These are phyloP conservation scores for Xylariaceae sp. DNA, from an alignment of 2,329 filamentous ascomycete genomes.

Conservation along the genomic window DNA sequence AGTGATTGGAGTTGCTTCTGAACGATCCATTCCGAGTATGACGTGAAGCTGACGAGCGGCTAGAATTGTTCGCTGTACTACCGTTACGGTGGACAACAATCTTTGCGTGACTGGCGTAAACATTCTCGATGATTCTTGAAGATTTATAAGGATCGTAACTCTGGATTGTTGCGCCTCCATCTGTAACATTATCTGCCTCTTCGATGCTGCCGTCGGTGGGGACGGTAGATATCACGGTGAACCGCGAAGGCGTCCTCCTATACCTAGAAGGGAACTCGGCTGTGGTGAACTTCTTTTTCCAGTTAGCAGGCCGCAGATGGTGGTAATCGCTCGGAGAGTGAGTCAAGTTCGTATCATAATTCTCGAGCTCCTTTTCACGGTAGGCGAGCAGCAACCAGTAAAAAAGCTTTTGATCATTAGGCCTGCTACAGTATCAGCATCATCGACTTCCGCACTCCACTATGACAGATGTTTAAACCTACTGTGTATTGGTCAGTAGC, in stretches of 20 bases:
- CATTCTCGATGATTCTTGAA: slow-evolving; percentile 49
- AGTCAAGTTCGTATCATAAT: slow-evolving; percentile 75
- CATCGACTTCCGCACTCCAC: neutral
- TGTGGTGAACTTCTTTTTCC: slow-evolving; percentile 59
- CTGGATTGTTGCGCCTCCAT: slow-evolving; percentile 43
- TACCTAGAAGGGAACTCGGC: slow-evolving; percentile 52
- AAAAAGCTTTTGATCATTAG: slow-evolving; percentile 90
- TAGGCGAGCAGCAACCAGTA: slow-evolving; percentile 82
- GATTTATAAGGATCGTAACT: slow-evolving; percentile 85
- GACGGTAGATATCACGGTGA: slow-evolving; percentile 62
- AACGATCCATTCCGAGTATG: slow-evolving; percentile 37
- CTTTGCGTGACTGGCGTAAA: slow-evolving; percentile 58
- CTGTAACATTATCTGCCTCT: slow-evolving; percentile 32
- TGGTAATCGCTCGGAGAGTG: slow-evolving; percentile 91
- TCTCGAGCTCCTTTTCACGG: slow-evolving; percentile 77
- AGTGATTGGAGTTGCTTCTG: slow-evolving; percentile 33
- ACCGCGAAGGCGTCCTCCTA: slow-evolving; percentile 54
- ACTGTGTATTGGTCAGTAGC: slow-evolving; percentile 63
- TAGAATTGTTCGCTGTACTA: slow-evolving; percentile 31
- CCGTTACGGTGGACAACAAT: slow-evolving; percentile 62
- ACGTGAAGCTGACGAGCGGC: slow-evolving; percentile 25
- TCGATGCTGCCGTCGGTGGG: slow-evolving; percentile 46
- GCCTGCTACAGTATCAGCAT: slow-evolving; percentile 45
- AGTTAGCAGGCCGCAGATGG: slow-evolving; percentile 59
- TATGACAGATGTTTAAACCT: slow-evolving; percentile 35